Base-by-base conservation (phyloP, 768 basidiomycete genomes). In the Tylopilus sp. region DNA sequence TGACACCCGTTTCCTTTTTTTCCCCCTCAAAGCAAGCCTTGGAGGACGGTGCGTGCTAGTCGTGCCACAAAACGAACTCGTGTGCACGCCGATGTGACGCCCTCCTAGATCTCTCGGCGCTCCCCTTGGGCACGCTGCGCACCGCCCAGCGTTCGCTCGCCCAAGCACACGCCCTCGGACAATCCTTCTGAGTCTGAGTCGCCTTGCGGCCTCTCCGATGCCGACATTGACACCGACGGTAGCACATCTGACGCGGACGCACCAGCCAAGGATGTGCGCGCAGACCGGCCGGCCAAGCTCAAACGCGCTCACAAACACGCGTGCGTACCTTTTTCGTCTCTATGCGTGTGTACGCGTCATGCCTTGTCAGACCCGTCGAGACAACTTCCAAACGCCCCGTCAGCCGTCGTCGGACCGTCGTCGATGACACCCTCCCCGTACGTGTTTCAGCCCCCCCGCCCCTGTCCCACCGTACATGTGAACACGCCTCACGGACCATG, bases 331-430 rank as follows among this genome's bases (percentile, higher is more conserved):
- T 36, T n/a, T 15, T 42, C 13, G 7, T 36, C 11, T 28, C 30
- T 12, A 28, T 28, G 10, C 30, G 30, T 31, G 9, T 4, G 44
- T 57, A 52, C 22, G 36, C 22, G 6, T 18, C 26, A 26, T 9
- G 9, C 26, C 26, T 39, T 22, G 40, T 25, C 45, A 95, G 94
- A 1, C 94, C 94, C 1, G 77, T 73, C 28, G 91, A 92, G 58
- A 74, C 90, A 47, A 86, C 88, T 15, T 91, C 93, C 0, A 97
- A 94, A 68, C 80, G 79, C 59, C 91, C 90, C 1, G 89, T 95
- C 15, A 81, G 85, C 6, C 81, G 94, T 20, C 76, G 76, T 47
- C 73, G 91, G 50, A 74, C 73, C 10, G 84, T 88, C 0, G 78
- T 93, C 4, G 86, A 92, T 57, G 75, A 81, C 13, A 75, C 79